Evolutionary conservation across 2,329 filamentous ascomycete species (phyloP).

Genomic region (Talaromyces verruculosus): DNA sequence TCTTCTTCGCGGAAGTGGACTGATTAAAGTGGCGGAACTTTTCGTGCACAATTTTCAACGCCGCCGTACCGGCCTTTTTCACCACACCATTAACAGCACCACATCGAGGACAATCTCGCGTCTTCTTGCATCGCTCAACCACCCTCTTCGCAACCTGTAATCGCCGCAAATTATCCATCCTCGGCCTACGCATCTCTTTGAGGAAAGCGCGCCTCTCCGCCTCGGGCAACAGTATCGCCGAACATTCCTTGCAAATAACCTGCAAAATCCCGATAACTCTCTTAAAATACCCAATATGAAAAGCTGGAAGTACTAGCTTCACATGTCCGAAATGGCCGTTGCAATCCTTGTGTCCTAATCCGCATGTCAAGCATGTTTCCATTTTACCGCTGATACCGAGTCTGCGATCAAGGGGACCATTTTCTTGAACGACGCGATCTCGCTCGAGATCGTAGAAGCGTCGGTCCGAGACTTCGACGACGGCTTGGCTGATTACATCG

Average conservation of each 20-base stretch:
- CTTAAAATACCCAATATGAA: conserved; percentile 94
- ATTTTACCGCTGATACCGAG: conserved; percentile 87
- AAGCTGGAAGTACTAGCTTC: conserved; percentile 82
- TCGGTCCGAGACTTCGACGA: conserved; percentile 90
- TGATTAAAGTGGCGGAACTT: conserved; percentile 86
- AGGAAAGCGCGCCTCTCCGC: conserved; percentile 73
- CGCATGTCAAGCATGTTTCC: conserved; percentile 77
- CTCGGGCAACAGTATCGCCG: conserved; percentile 77
- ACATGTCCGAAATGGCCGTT: conserved; percentile 96
- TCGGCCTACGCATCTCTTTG: conserved; percentile 75
- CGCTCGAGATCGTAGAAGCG: conserved; percentile 88
- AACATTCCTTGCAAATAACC: conserved; percentile 95
- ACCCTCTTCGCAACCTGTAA: conserved; percentile 84
- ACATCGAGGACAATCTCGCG: conserved; percentile 78
- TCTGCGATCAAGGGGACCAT: conserved; percentile 85
- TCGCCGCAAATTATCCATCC: conserved; percentile 81
- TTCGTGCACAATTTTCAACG: conserved; percentile 93
- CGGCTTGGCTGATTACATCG: conserved; percentile 92
- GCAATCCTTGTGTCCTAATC: conserved; percentile 76
- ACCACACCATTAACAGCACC: conserved; percentile 83
- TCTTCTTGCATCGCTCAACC: conserved; percentile 85
- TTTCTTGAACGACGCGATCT: conserved; percentile 69
- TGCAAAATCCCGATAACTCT: conserved; percentile 90
- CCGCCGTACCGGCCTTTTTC: conserved; percentile 74
- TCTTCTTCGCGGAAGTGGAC: conserved; percentile 82